Conservation (phyloP, 1,284 basidiomycete genomes). For the Cryptococcus jaspeensis region DNA sequence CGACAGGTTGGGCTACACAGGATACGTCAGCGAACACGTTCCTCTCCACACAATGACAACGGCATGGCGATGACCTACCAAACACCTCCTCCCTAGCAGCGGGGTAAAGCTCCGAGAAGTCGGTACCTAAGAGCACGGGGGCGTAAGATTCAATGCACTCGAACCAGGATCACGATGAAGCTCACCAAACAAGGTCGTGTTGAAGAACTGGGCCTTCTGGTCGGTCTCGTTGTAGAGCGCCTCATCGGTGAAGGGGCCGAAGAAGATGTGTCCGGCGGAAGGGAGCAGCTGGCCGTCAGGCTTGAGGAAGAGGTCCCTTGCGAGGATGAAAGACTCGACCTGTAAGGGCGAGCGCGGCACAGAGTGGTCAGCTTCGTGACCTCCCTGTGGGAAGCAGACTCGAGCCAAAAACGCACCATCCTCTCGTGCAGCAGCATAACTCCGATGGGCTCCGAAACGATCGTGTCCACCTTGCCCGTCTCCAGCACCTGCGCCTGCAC, state of each 20-base stretch:
- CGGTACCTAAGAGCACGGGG: slow-evolving; percentile 30
- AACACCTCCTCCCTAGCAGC: slow-evolving; percentile 47
- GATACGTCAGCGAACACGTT: neutral
- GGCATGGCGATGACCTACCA: slow-evolving; percentile 19
- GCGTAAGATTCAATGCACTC: too few relatives aligned
- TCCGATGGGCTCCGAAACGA: slow-evolving; percentile 57
- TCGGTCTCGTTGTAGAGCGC: slow-evolving; percentile 54
- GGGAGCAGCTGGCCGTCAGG: slow-evolving; percentile 55
- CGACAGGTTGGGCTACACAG: slow-evolving; percentile 46
- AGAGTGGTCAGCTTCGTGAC: neutral
- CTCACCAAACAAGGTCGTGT: slow-evolving; percentile 47
- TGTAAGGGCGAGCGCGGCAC: slow-evolving; percentile 4
- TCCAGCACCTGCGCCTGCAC: slow-evolving; percentile 41
- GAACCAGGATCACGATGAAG: neutral
- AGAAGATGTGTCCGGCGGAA: slow-evolving; percentile 53
- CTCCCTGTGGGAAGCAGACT: neutral
- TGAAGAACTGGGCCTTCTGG: slow-evolving; percentile 53
- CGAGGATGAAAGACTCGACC: slow-evolving; percentile 55
- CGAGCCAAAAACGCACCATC: slow-evolving; percentile 47
- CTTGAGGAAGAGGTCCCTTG: slow-evolving; percentile 53
- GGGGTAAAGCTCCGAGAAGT: slow-evolving; percentile 45
- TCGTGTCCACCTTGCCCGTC: slow-evolving; percentile 54
- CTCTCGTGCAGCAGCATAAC: slow-evolving; percentile 56
- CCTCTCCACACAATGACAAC: neutral
- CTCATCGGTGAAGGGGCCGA: slow-evolving; percentile 55